These are phyloP conservation scores for Arabidopsis thaliana DNA, from an alignment of 345 rosid species.

Conservation along the genomic window TAIR10.1 NC_003075.7:11419001-11419500, in stretches of 20 bases:
- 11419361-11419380: constrained; percentile 85
- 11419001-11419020: constrained; percentile 54
- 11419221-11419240: not conserved
- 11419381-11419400: constrained; percentile 81
- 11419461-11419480: not conserved
- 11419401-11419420: constrained; percentile 81
- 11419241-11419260: constrained; percentile 28
- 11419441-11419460: not conserved
- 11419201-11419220: constrained; percentile 82
- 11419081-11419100: constrained; percentile 72
- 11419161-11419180: constrained; percentile 87
- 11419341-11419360: constrained; percentile 71
- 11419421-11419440: constrained; percentile 56
- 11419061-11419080: constrained; percentile 66
- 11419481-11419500: constrained; percentile 3
- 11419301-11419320: constrained; percentile 75
- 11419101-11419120: constrained; percentile 93
- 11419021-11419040: constrained; percentile 52
- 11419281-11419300: constrained; percentile 42
- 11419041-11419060: constrained; percentile 55
- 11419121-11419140: constrained; percentile 77
- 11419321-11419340: constrained; percentile 72
- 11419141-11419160: constrained; percentile 83
- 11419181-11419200: constrained; percentile 82
- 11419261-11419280: not conserved